Base-by-base conservation (phyloP, 1,284 basidiomycete genomes). In the Ceratobasidium sp. region DNA sequence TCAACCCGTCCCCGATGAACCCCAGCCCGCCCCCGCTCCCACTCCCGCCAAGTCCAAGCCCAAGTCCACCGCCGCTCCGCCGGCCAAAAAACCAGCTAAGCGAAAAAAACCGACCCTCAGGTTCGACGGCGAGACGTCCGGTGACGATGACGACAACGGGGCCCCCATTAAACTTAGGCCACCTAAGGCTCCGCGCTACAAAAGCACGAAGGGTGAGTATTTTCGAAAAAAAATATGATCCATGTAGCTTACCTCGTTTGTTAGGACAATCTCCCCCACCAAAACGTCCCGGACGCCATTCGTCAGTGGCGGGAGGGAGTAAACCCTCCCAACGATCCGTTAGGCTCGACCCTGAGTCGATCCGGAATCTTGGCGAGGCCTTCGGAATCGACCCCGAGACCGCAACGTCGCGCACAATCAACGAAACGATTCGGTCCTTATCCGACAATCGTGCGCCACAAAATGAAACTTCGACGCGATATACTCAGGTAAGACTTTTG, bases 221-320 rank as follows among this genome's bases (percentile, higher is more conserved):
- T 23, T 57, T 23, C 26, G 54, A 4, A 4, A 4, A n/a, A 28
- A 28, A 17, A 2, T 57, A 28, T 4, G 33, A 4, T 2, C 3
- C 9, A 10, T 57, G 3, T 15, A 23, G 26, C 26, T 57, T 2
- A 57, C 54, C 26, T 6, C 20, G 9, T 57, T 57, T 57, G 1
- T 48, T 48, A 57, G 54, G 20, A 23, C 54, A 17, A 1, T 57
- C 54, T 57, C 54, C 54, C 54, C 54, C 54, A 57, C 54, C 54
- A 57, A 57, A 20, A 23, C n/a, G n/a, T n/a, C 54, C 54, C 10
- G 54, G 54, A 57, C 54, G 10, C 12, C 20, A 10, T 2, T 4
- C 2, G 3, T 28, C 54, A 9, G 13, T 20, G 54, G n/a, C 54
- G 10, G 15, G n/a, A 57, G 54, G 2, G n/a, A 10, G 54, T 20